phyloP scores from a whole-genome alignment of 2,329 filamentous ascomycete genomes.

The Rhexocercosporidium sp. region DNA sequence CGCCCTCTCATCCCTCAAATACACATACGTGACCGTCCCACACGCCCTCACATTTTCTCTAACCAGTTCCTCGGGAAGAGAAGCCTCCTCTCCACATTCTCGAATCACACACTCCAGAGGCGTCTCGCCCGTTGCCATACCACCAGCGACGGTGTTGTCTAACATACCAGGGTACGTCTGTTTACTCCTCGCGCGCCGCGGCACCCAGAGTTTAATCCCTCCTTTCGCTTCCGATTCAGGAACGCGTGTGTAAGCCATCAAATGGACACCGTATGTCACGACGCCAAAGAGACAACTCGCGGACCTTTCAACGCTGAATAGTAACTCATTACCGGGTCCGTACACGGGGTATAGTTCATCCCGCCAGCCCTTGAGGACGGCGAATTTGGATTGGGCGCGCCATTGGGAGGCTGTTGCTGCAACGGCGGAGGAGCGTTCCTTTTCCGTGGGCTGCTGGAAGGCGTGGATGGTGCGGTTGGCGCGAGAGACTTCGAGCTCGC shows the following conservation, averaged over 20 bases:
- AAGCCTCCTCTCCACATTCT: slow-evolving; percentile 89
- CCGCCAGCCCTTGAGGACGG: slow-evolving; percentile 78
- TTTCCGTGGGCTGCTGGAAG: slow-evolving; percentile 61
- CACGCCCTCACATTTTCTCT: slow-evolving; percentile 60
- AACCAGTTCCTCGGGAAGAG: slow-evolving; percentile 73
- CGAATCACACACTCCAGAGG: slow-evolving; percentile 83
- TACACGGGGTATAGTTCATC: slow-evolving; percentile 83
- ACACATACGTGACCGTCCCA: slow-evolving; percentile 83
- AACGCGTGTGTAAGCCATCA: slow-evolving; percentile 72
- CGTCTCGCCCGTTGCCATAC: slow-evolving; percentile 79
- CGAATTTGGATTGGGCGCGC: slow-evolving; percentile 73
- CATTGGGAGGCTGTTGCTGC: slow-evolving; percentile 67
- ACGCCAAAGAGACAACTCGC: slow-evolving; percentile 77
- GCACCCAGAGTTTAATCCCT: slow-evolving; percentile 83
- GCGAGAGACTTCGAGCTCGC: slow-evolving; percentile 66
- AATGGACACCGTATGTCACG: slow-evolving; percentile 80
- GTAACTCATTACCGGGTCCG: slow-evolving; percentile 60
- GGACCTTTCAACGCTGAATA: slow-evolving; percentile 79
- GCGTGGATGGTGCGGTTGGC: slow-evolving; percentile 66
- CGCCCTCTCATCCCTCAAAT: slow-evolving; percentile 75
- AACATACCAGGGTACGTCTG: slow-evolving; percentile 89
- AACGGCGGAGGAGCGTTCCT: slow-evolving; percentile 63
- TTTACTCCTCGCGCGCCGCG: slow-evolving; percentile 76
- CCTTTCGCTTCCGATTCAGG: slow-evolving; percentile 44
- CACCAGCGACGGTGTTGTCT: slow-evolving; percentile 90